Conservation (phyloP, 176 grass and related monocot species). For the Rhynchospora breviuscula region DNA sequence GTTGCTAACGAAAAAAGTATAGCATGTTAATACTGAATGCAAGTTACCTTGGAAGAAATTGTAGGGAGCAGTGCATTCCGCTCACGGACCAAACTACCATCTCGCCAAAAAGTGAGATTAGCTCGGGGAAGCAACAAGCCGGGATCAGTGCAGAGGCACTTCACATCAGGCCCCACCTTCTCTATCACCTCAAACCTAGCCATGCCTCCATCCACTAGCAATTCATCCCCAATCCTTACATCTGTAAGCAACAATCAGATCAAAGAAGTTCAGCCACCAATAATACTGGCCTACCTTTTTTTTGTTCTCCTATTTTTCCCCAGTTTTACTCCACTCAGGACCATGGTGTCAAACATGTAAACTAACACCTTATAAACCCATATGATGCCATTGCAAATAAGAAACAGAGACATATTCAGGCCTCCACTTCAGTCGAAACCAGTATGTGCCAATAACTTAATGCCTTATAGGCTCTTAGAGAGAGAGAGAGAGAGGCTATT, state of each 20-base stretch:
- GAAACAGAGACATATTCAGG: not conserved
- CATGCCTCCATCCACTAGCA: constrained; percentile 97
- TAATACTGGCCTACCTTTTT: not conserved
- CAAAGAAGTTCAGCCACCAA: not conserved
- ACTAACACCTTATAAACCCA: not conserved
- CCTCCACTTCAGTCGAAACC: not conserved
- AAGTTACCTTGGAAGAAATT: constrained; percentile 90
- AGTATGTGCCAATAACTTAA: not conserved
- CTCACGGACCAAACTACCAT: constrained; percentile 75
- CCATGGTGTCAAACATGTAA: not conserved
- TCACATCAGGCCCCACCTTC: constrained; percentile 89
- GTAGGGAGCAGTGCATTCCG: constrained; percentile 98
- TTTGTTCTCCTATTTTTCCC: not conserved
- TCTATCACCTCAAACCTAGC: constrained; percentile 92
- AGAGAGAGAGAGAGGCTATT: constrained; percentile 13
- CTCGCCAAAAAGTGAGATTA: constrained; percentile 93
- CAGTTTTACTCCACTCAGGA: not conserved
- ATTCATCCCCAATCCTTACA: constrained; percentile 86
- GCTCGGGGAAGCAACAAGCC: constrained; percentile 84
- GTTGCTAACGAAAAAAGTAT: not conserved
- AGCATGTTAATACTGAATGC: not conserved
- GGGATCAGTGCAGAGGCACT: constrained; percentile 87
- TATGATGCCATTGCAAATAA: not conserved
- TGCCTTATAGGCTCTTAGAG: not conserved
- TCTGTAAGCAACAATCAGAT: constrained; percentile 35